Evolutionary conservation across 805 yeast species (phyloP), one percentile per base, ranked within the genome.

Genomic region (Ogataea trehalophila): DNA sequence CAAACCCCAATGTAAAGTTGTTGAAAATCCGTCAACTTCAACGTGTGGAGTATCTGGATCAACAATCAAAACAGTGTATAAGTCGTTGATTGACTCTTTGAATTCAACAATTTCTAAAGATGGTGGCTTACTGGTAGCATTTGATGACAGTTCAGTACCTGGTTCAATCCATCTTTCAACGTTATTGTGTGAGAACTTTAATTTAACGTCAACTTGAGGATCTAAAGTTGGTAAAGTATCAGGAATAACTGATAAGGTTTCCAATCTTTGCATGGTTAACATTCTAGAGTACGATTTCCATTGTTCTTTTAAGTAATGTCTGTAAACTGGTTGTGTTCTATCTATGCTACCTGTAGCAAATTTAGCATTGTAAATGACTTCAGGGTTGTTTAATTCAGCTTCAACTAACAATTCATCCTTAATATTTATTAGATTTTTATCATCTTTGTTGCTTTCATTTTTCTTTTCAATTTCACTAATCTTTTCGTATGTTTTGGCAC

Each of bases 21-120:
- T 87, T 46, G 73, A 74, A 71, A 67, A 92, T 1, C 86, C 67
- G 69, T 92, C 91, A 37, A 68, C 73, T 40, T 66, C 74, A 46
- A 87, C 58, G 60, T 90, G 90, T 15, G 98, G 97, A 40, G 82
- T 80, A 67, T 94, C 99, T 16, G 97, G 97, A 64, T 92, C 91
- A 26, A 94, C 94, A 42, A 94, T 68, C 40, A 92, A 63, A 8
- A 91, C 74, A 0, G 97, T 80, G 69, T 89, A 94, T 46, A 79
- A 69, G 50, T 80, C 80, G 11, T 73, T 63, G n/a, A 55, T 60
- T 5, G 72, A 68, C 26, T 72, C 69, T 39, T 68, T 88, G 59
- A 80, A 91, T 62, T 87, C 94, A 57, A 84, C 84, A 42, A 92
- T 74, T 62, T 80, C 76, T 47, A 92, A 71, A 20, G 80, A 75